phyloP scores from a whole-genome alignment of 208 protist species.

The Porcisia deanei region DNA sequence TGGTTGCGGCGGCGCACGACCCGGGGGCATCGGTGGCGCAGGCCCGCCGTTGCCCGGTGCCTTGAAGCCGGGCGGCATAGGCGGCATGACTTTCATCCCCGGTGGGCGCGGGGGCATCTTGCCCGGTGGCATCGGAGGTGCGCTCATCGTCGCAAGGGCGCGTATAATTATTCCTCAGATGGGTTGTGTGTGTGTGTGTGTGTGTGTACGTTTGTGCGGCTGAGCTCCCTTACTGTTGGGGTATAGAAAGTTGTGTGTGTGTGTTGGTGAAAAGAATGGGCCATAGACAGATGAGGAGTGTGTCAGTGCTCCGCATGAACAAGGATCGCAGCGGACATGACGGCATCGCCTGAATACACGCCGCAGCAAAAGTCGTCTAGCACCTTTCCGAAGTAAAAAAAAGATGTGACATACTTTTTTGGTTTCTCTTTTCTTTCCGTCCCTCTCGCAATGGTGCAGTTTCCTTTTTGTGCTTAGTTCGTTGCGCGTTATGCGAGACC shows the following conservation, averaged over 20 bases:
- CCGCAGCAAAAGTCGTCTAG: no score
- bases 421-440: no score
- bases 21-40: conserved; percentile 33
- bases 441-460: no score
- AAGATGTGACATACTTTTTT: no score
- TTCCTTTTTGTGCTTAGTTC: no score
- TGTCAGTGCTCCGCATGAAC: background rate
- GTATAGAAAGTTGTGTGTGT: background rate
- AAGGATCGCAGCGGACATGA: no score
- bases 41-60: background rate
- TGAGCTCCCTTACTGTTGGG: no score
- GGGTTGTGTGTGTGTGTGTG: background rate
- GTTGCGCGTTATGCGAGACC: no score
- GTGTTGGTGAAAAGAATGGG: background rate
- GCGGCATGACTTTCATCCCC: conserved; percentile 35
- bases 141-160: conserved; percentile 3
- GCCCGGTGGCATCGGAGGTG: conserved; percentile 39
- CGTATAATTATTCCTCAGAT: background rate
- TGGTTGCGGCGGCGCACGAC: conserved; percentile 22
- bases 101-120: conserved; percentile 21
- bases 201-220: no score
- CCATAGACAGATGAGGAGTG: background rate
- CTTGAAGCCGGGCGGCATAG: conserved; percentile 36
- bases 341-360: no score
- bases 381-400: no score